Percentiles rank a stretch among this genome's conserved stretches.
These are phyloP conservation scores for Taphrina populina DNA, from an alignment of 1,139 yeast genomes.

Conservation along the genomic window DNA sequence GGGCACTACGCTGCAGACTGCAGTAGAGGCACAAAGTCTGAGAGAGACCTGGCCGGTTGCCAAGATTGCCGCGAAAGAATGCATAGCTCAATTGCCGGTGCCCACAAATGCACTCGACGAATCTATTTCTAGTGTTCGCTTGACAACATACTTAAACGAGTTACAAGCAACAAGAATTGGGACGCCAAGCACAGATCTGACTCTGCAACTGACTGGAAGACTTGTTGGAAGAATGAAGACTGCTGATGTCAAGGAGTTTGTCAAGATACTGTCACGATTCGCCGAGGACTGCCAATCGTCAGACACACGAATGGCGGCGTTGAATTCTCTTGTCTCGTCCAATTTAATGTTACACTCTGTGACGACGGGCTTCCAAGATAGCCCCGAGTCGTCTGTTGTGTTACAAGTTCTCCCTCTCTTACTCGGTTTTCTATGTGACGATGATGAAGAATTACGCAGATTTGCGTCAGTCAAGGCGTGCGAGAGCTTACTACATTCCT, in stretches of 20 bases:
- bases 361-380: not conserved
- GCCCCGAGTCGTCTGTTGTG: not conserved
- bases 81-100: constrained; percentile 10
- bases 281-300: not conserved
- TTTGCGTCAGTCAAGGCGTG: not conserved
- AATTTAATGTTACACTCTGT: not conserved
- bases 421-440: constrained; percentile 12
- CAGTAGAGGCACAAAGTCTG: not conserved
- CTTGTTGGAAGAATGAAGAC: not conserved
- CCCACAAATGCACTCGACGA: not conserved
- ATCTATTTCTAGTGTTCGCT: not conserved
- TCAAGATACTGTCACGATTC: not conserved
- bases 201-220: constrained; percentile 12
- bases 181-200: constrained; percentile 3
- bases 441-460: constrained; percentile 21
- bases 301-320: not conserved
- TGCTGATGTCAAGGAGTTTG: not conserved
- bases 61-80: constrained; percentile 2
- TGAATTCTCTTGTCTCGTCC: not conserved
- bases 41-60: constrained; percentile 20
- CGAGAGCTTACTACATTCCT: not conserved
- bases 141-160: constrained; percentile 1
- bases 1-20: not conserved
- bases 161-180: not conserved
- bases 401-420: not conserved